These are phyloP conservation scores for Eimeria maxima DNA, from an alignment of 169 alveolate species.

Conservation along the genomic window DNA sequence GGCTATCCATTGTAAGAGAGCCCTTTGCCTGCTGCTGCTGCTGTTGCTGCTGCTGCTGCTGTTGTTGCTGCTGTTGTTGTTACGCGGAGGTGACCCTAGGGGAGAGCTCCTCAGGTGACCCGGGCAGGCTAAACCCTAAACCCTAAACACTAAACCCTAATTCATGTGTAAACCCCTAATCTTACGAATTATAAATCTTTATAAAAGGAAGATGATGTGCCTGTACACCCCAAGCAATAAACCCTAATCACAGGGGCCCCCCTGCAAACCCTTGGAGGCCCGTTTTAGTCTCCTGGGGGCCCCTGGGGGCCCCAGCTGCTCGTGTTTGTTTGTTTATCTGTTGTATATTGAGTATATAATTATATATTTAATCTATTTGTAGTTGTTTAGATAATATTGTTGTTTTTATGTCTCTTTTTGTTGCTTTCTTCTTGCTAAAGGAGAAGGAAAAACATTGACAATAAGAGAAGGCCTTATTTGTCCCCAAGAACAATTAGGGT, in stretches of 20 bases:
- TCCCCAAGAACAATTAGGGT: background rate
- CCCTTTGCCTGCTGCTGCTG: background rate
- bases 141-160: background rate
- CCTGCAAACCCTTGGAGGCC: too few relatives aligned
- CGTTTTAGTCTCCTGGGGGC: background rate
- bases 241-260: background rate
- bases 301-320: background rate
- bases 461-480: background rate
- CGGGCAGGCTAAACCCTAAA: background rate
- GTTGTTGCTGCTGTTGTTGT: background rate
- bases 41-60: slow-evolving; percentile 21
- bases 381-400: too few relatives aligned
- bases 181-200: background rate
- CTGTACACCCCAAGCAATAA: background rate
- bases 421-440: background rate
- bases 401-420: background rate
- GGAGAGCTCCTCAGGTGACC: background rate
- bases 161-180: background rate
- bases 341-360: background rate
- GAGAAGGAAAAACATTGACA: background rate
- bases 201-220: background rate
- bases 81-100: slow-evolving; percentile 2
- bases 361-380: too few relatives aligned
- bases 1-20: slow-evolving; percentile 21
- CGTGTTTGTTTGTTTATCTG: background rate